These are phyloP conservation scores for Exsudoporus frostii DNA, from an alignment of 768 basidiomycete species.

Conservation along the genomic window DNA sequence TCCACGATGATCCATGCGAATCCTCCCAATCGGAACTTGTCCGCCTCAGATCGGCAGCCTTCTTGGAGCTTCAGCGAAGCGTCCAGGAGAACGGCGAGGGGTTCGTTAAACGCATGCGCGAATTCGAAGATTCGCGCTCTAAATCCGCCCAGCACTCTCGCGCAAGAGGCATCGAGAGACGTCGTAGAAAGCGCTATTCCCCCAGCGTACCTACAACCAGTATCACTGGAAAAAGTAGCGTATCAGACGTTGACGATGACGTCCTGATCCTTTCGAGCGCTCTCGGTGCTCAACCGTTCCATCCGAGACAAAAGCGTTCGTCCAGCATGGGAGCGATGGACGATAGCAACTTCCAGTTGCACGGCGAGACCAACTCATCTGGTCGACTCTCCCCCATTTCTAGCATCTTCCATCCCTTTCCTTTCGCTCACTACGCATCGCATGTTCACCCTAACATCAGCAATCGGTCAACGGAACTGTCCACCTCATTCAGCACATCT, in stretches of 20 bases:
- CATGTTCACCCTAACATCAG: conserved; percentile 10
- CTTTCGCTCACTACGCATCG: conserved; percentile 12
- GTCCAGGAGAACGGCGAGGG: conserved; percentile 64
- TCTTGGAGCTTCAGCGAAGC: conserved; percentile 61
- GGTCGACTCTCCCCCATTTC: conserved; percentile 25
- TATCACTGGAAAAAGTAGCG: conserved; percentile 17
- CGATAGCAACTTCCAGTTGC: conserved; percentile 28
- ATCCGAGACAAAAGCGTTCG: conserved; percentile 39
- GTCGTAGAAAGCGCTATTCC: conserved; percentile 41
- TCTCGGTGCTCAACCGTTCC: conserved; percentile 13
- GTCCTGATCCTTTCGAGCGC: conserved; percentile 49
- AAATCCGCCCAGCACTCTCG: conserved; percentile 37
- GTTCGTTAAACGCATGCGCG: conserved; percentile 69
- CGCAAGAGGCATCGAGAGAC: conserved; percentile 39
- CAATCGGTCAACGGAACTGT: conserved; percentile 14
- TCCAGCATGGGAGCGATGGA: conserved; percentile 46
- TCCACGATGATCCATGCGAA: conserved; percentile 21
- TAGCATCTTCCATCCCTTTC: conserved; percentile 16
- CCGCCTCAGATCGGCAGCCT: conserved; percentile 58
- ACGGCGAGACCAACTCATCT: conserved; percentile 5
- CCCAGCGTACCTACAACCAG: conserved; percentile 19
- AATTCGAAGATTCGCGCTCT: conserved; percentile 58
- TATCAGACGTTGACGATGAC: conserved; percentile 47
- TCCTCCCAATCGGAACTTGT: conserved; percentile 33
- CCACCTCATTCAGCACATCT: conserved; percentile 24